These are phyloP conservation scores for Zoysia matrella DNA, from an alignment of 202 grass and related monocot species.

Conservation along the genomic window DNA sequence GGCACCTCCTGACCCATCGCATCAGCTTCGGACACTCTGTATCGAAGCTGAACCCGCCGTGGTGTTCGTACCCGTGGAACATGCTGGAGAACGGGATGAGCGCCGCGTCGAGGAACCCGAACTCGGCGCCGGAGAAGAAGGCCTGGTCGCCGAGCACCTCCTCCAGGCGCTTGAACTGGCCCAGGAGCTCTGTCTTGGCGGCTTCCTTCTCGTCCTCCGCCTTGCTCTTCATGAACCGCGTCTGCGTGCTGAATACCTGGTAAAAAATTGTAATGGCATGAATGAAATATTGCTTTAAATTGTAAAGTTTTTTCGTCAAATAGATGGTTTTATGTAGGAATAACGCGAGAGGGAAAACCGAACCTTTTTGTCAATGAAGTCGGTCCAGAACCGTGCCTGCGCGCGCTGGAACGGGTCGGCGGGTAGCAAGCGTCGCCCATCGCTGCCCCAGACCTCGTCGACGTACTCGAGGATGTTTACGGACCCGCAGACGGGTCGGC, in stretches of 20 bases:
- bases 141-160: constrained; percentile 34
- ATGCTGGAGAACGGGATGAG: constrained; percentile 28
- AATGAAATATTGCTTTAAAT: not conserved
- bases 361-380: constrained; percentile 50
- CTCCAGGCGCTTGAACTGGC: constrained; percentile 23
- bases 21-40: constrained; percentile 33
- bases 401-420: not conserved
- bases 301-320: not conserved
- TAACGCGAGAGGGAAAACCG: too few relatives aligned
- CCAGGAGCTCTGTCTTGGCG: constrained; percentile 8
- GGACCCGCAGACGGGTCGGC: constrained; percentile 34
- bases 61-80: constrained; percentile 39
- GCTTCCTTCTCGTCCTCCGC: constrained; percentile 5
- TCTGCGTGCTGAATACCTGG: constrained; percentile 20
- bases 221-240: constrained; percentile 5
- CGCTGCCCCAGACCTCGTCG: constrained; percentile 2
- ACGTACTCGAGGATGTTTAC: constrained; percentile 56
- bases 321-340: too few relatives aligned
- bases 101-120: constrained; percentile 46
- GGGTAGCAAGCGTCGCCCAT: not conserved
- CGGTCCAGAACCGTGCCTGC: constrained; percentile 41
- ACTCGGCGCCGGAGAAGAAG: constrained; percentile 43
- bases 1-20: constrained; percentile 47
- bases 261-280: not conserved
- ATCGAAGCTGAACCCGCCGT: not conserved